Conservation (phyloP, 148 eudicot genomes). For the Tetragonia tetragonoides region DNA sequence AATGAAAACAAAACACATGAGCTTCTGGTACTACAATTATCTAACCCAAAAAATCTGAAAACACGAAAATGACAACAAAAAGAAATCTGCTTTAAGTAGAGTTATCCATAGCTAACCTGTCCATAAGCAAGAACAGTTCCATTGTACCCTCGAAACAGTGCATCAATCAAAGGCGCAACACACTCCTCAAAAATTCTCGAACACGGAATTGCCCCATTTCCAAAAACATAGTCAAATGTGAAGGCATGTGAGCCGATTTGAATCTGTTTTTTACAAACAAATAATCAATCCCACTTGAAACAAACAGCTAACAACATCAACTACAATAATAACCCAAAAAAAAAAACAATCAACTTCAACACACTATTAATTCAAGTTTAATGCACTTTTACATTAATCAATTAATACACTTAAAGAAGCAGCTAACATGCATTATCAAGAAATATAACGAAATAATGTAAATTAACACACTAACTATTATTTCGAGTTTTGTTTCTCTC, state of each 20-base stretch:
- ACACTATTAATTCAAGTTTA: neutral
- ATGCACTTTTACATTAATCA: too few species aligned
- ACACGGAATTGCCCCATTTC: constrained; percentile 52
- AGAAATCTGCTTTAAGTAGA: neutral
- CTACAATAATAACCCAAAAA: neutral
- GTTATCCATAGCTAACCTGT: constrained; percentile 43
- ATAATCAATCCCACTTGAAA: neutral
- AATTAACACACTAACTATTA: neutral
- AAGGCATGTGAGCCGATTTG: constrained; percentile 81
- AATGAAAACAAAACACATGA: neutral
- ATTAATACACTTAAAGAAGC: too few species aligned
- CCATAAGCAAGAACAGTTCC: constrained; percentile 91
- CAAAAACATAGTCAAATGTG: constrained; percentile 74
- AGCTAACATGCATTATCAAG: too few species aligned
- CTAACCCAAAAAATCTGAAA: neutral
- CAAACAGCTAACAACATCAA: neutral
- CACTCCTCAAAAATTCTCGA: constrained; percentile 60
- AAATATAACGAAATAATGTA: neutral
- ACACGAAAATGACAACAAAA: neutral
- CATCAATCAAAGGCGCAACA: constrained; percentile 70
- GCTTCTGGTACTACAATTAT: neutral
- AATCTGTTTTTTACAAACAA: constrained; percentile 39
- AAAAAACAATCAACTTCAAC: neutral
- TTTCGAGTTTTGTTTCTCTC: neutral
- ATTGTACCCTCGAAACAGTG: constrained; percentile 74